Conservation (phyloP, 768 basidiomycete species). For the Russula sp. region DNA sequence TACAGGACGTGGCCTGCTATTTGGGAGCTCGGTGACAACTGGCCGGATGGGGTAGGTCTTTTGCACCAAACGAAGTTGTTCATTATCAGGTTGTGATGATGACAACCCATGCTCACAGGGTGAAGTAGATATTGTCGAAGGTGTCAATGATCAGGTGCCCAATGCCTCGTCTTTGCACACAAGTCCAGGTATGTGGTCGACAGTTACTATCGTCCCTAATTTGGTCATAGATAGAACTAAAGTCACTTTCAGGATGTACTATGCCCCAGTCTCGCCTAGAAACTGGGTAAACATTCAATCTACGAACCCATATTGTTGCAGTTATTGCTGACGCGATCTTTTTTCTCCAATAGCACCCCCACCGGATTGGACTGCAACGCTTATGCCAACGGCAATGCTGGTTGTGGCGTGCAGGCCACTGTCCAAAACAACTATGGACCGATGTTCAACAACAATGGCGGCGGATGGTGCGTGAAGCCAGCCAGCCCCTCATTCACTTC, state of each 20-base stretch:
- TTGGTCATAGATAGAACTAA: background rate
- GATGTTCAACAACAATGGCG: conserved; percentile 55
- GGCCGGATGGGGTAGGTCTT: conserved; percentile 46
- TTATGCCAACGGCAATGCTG: conserved; percentile 48
- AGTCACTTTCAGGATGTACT: conserved; percentile 46
- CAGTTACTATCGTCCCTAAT: background rate
- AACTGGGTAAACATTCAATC: conserved; percentile 43
- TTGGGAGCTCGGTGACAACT: conserved; percentile 52
- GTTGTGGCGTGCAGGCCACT: conserved; percentile 50
- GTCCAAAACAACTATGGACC: conserved; percentile 53
- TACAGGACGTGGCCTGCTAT: conserved; percentile 51
- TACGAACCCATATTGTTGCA: background rate
- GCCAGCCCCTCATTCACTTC: background rate
- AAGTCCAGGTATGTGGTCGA: conserved; percentile 32
- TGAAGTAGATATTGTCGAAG: conserved; percentile 55
- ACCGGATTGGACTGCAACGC: conserved; percentile 49
- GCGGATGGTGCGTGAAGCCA: conserved; percentile 51
- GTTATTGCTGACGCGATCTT: background rate
- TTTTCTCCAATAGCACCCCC: conserved; percentile 30
- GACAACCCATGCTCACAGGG: conserved; percentile 39
- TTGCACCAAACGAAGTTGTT: conserved; percentile 2
- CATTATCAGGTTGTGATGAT: conserved; percentile 13
- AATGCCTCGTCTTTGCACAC: conserved; percentile 60
- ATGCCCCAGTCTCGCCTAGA: conserved; percentile 48
- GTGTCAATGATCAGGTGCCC: conserved; percentile 54